Evolutionary conservation across 768 basidiomycete species (phyloP), one percentile per base, ranked within the genome.

Genomic region (Leccinum truebloodii): DNA sequence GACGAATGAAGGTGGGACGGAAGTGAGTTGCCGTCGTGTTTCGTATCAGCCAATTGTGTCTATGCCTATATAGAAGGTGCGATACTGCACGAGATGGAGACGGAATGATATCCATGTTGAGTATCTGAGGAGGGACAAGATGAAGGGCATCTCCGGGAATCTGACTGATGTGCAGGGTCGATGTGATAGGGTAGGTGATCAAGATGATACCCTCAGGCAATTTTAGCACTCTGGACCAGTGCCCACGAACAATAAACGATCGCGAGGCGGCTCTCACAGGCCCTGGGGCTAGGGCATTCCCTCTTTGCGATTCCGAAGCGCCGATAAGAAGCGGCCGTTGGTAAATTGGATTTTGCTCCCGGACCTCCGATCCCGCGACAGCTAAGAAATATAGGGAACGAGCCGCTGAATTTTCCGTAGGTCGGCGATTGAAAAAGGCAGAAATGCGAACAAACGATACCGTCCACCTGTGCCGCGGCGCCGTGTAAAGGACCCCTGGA

Each of bases 181-280:
- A 50, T 63, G 65, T 74, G 73, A 74, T 74, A 75, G 73, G 74
- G 74, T 74, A 71, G 67, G 64, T 64, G 72, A 74, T 74, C 73
- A 71, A 72, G 66, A 66, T 74, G 69, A 67, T 71, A 66, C 64
- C 72, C 65, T 63, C 46, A 7, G 30, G 35, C 63, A 67, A 60
- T 62, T 59, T 65, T 64, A 67, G 65, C 58, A 65, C 53, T 54
- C 63, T 54, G 56, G n/a, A 32, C n/a, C 48, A 26, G 13, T 60
- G 30, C 62, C 56, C 63, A 62, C 58, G 58, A 57, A 59, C 59
- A 58, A 60, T 59, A 55, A 48, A 28, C 58, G 67, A 68, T 70
- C 67, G 63, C 64, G 65, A 65, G 59, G 37, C 39, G 44, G 34
- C 48, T 54, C 55, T 54, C 64, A 57, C 63, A 54, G 59, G 59